Evolutionary conservation across 371 early-diverging fungal species (phyloP), one percentile per base, ranked within the genome.

Genomic region (Coemansia sp.): DNA sequence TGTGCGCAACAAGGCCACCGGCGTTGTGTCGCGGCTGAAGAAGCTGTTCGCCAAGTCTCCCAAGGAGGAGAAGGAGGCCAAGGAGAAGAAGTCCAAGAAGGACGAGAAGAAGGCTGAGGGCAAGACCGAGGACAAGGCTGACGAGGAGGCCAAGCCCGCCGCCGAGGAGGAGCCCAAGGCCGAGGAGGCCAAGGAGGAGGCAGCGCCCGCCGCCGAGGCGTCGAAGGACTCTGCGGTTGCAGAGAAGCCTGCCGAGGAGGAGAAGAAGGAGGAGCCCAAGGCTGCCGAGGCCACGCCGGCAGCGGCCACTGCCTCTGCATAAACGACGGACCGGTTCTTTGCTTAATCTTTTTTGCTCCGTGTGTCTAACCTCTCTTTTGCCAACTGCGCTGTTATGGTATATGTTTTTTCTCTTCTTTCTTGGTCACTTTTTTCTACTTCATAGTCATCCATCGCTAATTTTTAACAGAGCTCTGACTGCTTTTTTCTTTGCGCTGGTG

Each of bases 11-110:
- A 69, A 74, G 74, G 62, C 66, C 40, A 63, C 67, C 38, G 74
- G 74, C 48, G 59, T 69, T 14, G 45, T 74, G 58, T 69, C 69
- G 54, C 51, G 61, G 62, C 61, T 71, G 59, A 71, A 63, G 72
- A 61, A 61, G 63, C 31, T 67, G 41, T 61, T 71, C n/a, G 14
- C 54, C 12, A 51, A 50, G 36, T 60, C 43, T 16, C 14, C 65
- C 34, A 55, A 58, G 42, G 68, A 57, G 48, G 59, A 52, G 39
- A 53, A 62, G 56, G 62, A 53, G 57, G 58, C 62, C 62, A 56
- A 68, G 57, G 33, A 40, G 9, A n/a, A n/a, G n/a, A n/a, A n/a
- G n/a, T n/a, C n/a, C n/a, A 30, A 40, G 6, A 49, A 57, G 54
- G 51, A 47, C 31, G 61, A 50, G 57, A 56, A 58, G 60, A 53